Evolutionary conservation across 1,139 yeast genomes (phyloP), one percentile per base, ranked within the genome.

Genomic region (Nematodospora anomalae): DNA sequence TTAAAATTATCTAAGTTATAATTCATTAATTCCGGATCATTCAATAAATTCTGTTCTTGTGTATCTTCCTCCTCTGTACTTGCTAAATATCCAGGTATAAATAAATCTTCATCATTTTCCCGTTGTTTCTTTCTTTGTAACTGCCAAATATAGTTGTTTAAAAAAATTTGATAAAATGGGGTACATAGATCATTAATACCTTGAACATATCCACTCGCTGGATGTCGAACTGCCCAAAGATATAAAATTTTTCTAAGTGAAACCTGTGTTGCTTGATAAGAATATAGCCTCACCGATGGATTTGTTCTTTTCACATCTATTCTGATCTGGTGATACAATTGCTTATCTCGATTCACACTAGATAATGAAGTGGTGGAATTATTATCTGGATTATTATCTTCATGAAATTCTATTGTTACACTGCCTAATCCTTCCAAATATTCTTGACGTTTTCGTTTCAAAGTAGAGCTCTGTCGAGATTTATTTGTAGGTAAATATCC

Each of bases 151-250:
- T 90, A 90, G 43, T 83, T 81, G 3, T 80, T 71, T 36, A 94
- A 60, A 54, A 92, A 92, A 0, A 92, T 83, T 58, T 92, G 96
- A 59, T 76, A 90, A 57, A 94, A 89, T 1, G 99, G 98, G 0
- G 97, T 92, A 12, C 83, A 89, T 38, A 92, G 71, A 60, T 92
- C 99, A 57, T 92, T 92, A 40, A 92, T 94, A 18, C 99, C 99
- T 62, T 92, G 99, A n/a, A 92, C 99, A 59, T 92, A 92, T 3
- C 99, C 99, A 55, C 94, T 82, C 3, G 97, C 97, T 1, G 99
- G 98, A 55, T 94, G 98, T 44, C 98, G 76, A 14, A 92, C 82
- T 0, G 98, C 96, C 99, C 99, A 92, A 23, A 92, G 67, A 52
- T 88, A 94, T 35, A 92, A 64, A 12, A 94, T 80, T 46, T 85